Evolutionary conservation across 2,329 filamentous ascomycete genomes (phyloP).

Genomic region (Claviceps maximensis): DNA sequence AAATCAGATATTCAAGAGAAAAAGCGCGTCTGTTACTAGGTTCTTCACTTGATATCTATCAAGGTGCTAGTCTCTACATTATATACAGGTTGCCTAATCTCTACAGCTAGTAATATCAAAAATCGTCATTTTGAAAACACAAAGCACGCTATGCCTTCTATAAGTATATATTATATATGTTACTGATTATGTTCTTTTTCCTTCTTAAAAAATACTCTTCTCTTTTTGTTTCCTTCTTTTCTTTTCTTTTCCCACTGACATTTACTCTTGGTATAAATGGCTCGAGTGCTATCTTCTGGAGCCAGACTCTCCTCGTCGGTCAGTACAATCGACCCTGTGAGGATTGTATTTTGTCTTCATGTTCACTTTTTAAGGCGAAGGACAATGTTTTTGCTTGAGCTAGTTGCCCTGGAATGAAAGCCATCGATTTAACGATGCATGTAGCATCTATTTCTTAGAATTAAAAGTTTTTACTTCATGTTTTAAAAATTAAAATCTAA

Average conservation of each 20-base stretch:
- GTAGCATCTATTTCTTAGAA: too few relatives aligned
- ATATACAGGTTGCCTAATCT: neutral
- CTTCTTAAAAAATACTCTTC: neutral
- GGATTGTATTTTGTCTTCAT: too few relatives aligned
- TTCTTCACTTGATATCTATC: neutral
- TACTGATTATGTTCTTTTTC: neutral
- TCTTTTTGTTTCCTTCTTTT: neutral
- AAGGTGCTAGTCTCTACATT: neutral
- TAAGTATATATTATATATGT: too few relatives aligned
- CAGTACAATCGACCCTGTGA: too few relatives aligned
- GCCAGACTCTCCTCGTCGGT: too few relatives aligned
- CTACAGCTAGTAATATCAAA: neutral
- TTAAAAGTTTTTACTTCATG: too few relatives aligned
- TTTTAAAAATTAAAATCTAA: too few relatives aligned
- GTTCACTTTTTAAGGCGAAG: too few relatives aligned
- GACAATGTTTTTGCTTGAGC: too few relatives aligned
- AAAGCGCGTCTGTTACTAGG: neutral
- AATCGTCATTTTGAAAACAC: neutral
- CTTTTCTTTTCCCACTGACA: neutral
- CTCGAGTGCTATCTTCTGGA: neutral
- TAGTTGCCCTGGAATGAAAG: too few relatives aligned
- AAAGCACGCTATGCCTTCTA: neutral
- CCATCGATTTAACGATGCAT: too few relatives aligned
- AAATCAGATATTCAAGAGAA: neutral
- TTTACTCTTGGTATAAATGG: too few relatives aligned